Evolutionary conservation across 2,329 filamentous ascomycete species (phyloP), one percentile per base, ranked within the genome.

Genomic region (Zymoseptoria brevis): DNA sequence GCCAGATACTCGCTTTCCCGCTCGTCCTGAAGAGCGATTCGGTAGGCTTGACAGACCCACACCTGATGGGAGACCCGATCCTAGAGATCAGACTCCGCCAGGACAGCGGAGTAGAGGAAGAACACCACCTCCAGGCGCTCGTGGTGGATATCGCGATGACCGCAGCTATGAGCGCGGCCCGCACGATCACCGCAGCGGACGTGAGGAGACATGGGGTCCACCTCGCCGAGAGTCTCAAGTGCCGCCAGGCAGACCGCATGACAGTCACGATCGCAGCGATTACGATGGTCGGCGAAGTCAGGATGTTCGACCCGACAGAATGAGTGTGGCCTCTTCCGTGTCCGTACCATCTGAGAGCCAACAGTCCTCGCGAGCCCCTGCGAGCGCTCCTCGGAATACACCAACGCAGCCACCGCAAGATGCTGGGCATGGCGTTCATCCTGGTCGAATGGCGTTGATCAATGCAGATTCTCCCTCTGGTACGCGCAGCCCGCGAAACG

Each of bases 401-500:
- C 41, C 57, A 13, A 55, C 53, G 7, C 57, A 62, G 24, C 26
- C 54, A 7, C 57, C 55, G 21, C 60, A 58, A 35, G 63, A 57
- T 30, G 52, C 58, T 35, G 61, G 55, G 55, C 56, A 57, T 16
- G 29, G 55, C 22, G 71, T 79, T 49, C 77, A 79, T 57, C 75
- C 76, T 9, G 76, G 73, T 19, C 75, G 77, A 19, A 71, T 75
- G 59, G 75, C 75, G 13, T 60, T 77, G 41, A 76, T 79, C 50
- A 71, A 74, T 41, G 56, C 53, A 29, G 64, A 62, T 26, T 53
- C 61, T 26, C 22, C 57, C 8, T 55, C 58, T 1, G 50, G 49
- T 19, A 26, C 53, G 19, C 21, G 56, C 3, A 58, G 19, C 19
- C 53, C 60, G 3, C 63, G 64, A 24, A 29, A 58, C n/a, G 54